These are phyloP conservation scores for Xylaria sp. DNA, from an alignment of 2,329 filamentous ascomycete genomes.

Conservation along the genomic window DNA sequence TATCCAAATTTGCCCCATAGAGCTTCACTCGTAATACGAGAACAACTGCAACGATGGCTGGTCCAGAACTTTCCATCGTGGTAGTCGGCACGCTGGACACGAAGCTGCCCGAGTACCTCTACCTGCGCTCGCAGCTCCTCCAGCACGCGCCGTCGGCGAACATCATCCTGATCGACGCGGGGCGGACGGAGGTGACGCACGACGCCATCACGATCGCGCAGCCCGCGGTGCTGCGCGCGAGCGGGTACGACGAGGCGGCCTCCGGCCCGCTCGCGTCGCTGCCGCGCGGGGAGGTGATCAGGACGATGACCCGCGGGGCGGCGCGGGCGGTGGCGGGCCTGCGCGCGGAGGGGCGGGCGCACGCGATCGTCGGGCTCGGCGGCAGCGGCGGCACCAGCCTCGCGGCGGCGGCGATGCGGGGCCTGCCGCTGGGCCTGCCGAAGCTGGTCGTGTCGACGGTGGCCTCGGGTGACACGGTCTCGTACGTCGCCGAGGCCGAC, in stretches of 20 bases:
- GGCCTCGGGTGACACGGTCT: slow-evolving; percentile 66
- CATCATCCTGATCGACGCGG: slow-evolving; percentile 59
- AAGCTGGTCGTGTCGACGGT: slow-evolving; percentile 73
- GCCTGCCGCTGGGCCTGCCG: slow-evolving; percentile 66
- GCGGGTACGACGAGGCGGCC: slow-evolving; percentile 39
- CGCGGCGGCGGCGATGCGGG: slow-evolving; percentile 62
- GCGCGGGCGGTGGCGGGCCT: slow-evolving; percentile 46
- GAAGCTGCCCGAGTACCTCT: slow-evolving; percentile 62
- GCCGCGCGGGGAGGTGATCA: slow-evolving; percentile 56
- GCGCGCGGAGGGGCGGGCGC: slow-evolving; percentile 43
- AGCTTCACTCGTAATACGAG: not conserved
- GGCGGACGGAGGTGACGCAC: slow-evolving; percentile 47
- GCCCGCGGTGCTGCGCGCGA: slow-evolving; percentile 38
- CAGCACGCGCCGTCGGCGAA: slow-evolving; percentile 42
- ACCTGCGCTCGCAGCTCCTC: slow-evolving; percentile 44
- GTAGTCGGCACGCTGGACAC: slow-evolving; percentile 66
- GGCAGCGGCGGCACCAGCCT: slow-evolving; percentile 67
- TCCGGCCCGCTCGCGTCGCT: slow-evolving; percentile 44
- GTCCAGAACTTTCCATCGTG: slow-evolving; percentile 34
- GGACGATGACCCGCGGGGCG: slow-evolving; percentile 55
- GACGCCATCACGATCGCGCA: slow-evolving; percentile 45
- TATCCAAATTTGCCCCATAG: too few relatives aligned
- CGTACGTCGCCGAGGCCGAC: slow-evolving; percentile 69
- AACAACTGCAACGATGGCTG: slow-evolving; percentile 16
- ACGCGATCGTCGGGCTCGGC: slow-evolving; percentile 62